Evolutionary conservation across 2,329 filamentous ascomycete genomes (phyloP).

Genomic region (Drechslerella stenobrocha): DNA sequence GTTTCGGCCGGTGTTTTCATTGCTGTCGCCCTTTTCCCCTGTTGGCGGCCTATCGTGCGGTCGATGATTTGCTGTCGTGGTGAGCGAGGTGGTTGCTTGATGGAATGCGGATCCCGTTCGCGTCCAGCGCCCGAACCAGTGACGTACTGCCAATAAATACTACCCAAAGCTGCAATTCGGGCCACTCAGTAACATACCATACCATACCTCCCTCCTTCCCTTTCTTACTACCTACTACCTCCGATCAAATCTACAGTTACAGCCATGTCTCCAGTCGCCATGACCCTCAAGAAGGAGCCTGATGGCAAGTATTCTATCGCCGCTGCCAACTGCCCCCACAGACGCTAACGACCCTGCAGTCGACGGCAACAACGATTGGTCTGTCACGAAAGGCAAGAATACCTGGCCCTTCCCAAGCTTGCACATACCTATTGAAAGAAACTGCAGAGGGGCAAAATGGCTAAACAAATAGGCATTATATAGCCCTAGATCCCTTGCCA

Average conservation of each 20-base stretch:
- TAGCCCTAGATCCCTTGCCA: conserved; percentile 68
- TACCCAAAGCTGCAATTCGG: neutral
- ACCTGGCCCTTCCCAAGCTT: neutral
- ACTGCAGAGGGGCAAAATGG: neutral
- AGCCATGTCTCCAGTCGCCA: conserved; percentile 11
- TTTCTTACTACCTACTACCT: conserved; percentile 2
- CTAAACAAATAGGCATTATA: neutral
- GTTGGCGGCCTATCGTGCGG: neutral
- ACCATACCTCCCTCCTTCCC: conserved; percentile 10
- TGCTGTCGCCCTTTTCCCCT: neutral
- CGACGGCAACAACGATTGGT: conserved; percentile 47
- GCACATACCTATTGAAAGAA: neutral
- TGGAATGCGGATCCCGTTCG: neutral
- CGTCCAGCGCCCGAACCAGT: neutral
- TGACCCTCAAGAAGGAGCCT: conserved; percentile 27
- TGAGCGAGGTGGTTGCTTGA: neutral
- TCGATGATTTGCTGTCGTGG: neutral
- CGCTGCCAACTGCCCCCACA: neutral
- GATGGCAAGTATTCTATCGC: conserved; percentile 16
- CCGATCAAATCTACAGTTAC: too few relatives aligned
- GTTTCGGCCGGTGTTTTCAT: conserved; percentile 40
- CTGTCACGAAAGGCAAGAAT: conserved; percentile 50
- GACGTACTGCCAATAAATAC: conserved; percentile 6
- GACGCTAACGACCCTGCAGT: conserved; percentile 7
- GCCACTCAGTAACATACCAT: neutral